phyloP scores from a whole-genome alignment of 73 alveolate species.

The Stentor roeselii region DNA sequence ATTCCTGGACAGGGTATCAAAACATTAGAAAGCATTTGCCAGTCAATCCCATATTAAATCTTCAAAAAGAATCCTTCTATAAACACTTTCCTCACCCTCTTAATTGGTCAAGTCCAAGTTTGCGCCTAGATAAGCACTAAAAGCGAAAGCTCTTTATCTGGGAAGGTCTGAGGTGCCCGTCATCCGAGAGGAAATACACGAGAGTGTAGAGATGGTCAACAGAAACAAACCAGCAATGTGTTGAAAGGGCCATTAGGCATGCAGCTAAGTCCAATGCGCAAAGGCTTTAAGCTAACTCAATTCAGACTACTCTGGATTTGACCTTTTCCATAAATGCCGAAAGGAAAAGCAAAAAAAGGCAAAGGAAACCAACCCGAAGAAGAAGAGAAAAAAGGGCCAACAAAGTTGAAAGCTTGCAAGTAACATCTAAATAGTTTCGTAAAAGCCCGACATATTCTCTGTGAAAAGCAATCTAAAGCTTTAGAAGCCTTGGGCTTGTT shows the following conservation, averaged over 20 bases:
- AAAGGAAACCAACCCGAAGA: neutral
- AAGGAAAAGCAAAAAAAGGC: neutral
- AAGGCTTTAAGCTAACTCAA: slow-evolving; percentile 22
- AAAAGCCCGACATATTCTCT: slow-evolving; percentile 62
- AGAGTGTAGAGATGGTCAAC: slow-evolving; percentile 23
- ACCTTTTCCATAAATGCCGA: neutral
- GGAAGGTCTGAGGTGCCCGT: slow-evolving; percentile 34
- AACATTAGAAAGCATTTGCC: too few species aligned
- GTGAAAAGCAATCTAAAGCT: slow-evolving; percentile 51
- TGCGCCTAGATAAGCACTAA: slow-evolving; percentile 27
- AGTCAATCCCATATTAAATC: too few species aligned
- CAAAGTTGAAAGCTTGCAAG: slow-evolving; percentile 20
- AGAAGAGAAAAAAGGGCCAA: slow-evolving; percentile 25
- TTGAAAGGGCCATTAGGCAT: slow-evolving; percentile 30
- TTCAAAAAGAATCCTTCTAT: too few species aligned
- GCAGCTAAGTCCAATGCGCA: slow-evolving; percentile 26
- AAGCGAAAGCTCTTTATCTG: slow-evolving; percentile 18
- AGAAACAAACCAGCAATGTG: slow-evolving; percentile 30
- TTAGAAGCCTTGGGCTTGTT: slow-evolving; percentile 54
- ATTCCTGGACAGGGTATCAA: too few species aligned
- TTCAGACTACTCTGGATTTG: slow-evolving; percentile 25
- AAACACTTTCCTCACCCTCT: too few species aligned
- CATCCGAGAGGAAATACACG: slow-evolving; percentile 27
- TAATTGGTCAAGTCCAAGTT: slow-evolving; percentile 18
- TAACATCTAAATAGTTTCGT: slow-evolving; percentile 39